Conservation (phyloP, 495 filamentous ascomycete species). For the Penicillium egyptiacum region DNA sequence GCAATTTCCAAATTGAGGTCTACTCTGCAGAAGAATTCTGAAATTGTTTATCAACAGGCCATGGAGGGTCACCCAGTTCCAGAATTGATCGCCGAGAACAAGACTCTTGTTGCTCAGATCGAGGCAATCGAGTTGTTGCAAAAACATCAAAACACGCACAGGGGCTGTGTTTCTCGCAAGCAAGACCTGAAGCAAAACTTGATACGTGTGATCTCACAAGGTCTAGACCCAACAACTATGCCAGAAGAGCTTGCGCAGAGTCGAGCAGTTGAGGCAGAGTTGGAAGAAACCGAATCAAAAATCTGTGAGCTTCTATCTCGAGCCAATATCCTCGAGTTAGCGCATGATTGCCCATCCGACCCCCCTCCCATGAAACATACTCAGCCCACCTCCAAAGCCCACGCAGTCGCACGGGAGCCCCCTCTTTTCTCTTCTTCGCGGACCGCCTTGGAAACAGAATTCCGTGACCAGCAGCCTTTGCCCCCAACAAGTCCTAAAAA, state of each 20-base stretch:
- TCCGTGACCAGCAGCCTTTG: constrained; percentile 7
- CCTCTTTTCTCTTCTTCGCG: constrained; percentile 1
- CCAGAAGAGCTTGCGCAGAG: constrained; percentile 39
- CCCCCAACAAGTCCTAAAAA: constrained; percentile 12
- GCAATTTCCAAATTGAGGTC: constrained; percentile 27
- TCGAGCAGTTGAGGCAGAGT: constrained; percentile 34
- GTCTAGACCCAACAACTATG: constrained; percentile 34
- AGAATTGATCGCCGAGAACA: constrained; percentile 42
- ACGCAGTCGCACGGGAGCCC: constrained; percentile 1
- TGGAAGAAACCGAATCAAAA: constrained; percentile 34
- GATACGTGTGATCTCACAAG: constrained; percentile 38
- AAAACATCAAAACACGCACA: constrained; percentile 27
- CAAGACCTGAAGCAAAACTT: constrained; percentile 35
- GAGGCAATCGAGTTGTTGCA: constrained; percentile 38
- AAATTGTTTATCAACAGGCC: constrained; percentile 40
- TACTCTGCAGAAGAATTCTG: constrained; percentile 38
- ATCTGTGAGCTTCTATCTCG: constrained; percentile 34
- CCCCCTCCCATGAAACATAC: neutral
- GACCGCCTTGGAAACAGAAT: constrained; percentile 3
- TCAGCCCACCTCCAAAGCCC: neutral
- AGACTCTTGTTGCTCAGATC: constrained; percentile 33
- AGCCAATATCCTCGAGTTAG: constrained; percentile 21
- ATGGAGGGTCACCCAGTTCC: constrained; percentile 43
- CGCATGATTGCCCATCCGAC: neutral
- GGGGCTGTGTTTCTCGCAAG: constrained; percentile 29